Evolutionary conservation across 2,329 filamentous ascomycete genomes (phyloP).

Genomic region (Paecilomyces dactylethromorphus): DNA sequence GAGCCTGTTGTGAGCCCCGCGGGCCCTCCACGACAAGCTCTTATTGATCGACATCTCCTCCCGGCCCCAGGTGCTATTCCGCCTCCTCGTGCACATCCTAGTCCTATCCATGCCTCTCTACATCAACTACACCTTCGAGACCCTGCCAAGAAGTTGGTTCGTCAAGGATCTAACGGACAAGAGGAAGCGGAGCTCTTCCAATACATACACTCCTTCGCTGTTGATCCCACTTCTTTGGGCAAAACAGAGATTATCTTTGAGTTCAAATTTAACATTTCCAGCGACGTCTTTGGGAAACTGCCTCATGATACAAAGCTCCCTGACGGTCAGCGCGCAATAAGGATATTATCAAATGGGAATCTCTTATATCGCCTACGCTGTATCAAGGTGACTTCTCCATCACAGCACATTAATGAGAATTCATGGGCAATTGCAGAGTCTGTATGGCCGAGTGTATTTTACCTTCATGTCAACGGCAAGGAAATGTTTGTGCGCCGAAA

Average conservation of each 20-base stretch:
- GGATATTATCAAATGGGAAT: slow-evolving; percentile 44
- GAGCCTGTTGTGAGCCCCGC: background rate
- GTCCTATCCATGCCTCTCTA: slow-evolving; percentile 44
- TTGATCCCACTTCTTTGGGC: slow-evolving; percentile 25
- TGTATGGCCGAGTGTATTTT: slow-evolving; percentile 65
- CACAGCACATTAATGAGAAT: slow-evolving; percentile 32
- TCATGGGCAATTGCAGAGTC: slow-evolving; percentile 61
- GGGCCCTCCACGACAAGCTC: background rate
- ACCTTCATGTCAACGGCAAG: slow-evolving; percentile 59
- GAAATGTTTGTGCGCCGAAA: slow-evolving; percentile 58
- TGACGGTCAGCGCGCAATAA: slow-evolving; percentile 18
- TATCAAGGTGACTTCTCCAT: slow-evolving; percentile 38
- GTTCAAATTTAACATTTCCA: slow-evolving; percentile 31
- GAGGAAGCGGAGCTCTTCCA: slow-evolving; percentile 27
- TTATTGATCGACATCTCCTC: slow-evolving; percentile 21
- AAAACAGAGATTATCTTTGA: slow-evolving; percentile 16
- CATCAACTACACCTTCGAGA: slow-evolving; percentile 55
- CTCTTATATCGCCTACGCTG: slow-evolving; percentile 64
- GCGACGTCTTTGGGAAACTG: slow-evolving; percentile 24
- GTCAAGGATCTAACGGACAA: slow-evolving; percentile 11
- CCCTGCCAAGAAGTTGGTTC: slow-evolving; percentile 37
- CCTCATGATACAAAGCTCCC: slow-evolving; percentile 11
- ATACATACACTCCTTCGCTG: slow-evolving; percentile 25
- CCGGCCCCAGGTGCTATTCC: slow-evolving; percentile 26
- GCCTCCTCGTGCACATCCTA: slow-evolving; percentile 34